These are phyloP conservation scores for Tolypocladium ovalisporum DNA, from an alignment of 2,329 filamentous ascomycete species.

Conservation along the genomic window DNA sequence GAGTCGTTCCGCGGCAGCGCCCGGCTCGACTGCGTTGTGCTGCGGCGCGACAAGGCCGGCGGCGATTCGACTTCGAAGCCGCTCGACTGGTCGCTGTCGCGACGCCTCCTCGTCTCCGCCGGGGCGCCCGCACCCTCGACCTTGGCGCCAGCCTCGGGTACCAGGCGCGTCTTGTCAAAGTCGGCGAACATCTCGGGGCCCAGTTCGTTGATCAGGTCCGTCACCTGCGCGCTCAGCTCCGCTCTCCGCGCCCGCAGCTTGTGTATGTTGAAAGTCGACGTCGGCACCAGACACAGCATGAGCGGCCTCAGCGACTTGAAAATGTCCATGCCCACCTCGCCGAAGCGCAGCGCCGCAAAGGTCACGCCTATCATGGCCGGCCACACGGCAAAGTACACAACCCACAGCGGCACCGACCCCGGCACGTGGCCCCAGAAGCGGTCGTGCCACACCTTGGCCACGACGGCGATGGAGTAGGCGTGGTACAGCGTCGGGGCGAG, in stretches of 20 bases:
- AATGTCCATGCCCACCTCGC: constrained; percentile 98
- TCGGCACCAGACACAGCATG: constrained; percentile 72
- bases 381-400: constrained; percentile 63
- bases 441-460: constrained; percentile 70
- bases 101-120: constrained; percentile 19
- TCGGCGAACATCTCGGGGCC: constrained; percentile 97
- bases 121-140: constrained; percentile 19
- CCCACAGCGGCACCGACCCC: constrained; percentile 67
- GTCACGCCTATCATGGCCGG: constrained; percentile 79
- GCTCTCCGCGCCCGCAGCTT: constrained; percentile 63
- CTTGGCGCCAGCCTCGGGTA: constrained; percentile 40
- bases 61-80: constrained; percentile 24
- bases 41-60: constrained; percentile 30
- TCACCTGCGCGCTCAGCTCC: constrained; percentile 70
- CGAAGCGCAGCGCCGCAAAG: constrained; percentile 86
- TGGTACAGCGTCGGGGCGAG: constrained; percentile 75
- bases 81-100: constrained; percentile 39
- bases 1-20: constrained; percentile 76
- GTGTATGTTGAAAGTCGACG: constrained; percentile 72
- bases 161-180: constrained; percentile 67
- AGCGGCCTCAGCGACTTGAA: constrained; percentile 87
- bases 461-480: constrained; percentile 65
- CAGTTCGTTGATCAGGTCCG: constrained; percentile 85
- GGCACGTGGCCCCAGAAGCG: constrained; percentile 75
- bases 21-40: constrained; percentile 42